phyloP scores from a whole-genome alignment of 768 basidiomycete species.

The Saitozyma podzolica region DNA sequence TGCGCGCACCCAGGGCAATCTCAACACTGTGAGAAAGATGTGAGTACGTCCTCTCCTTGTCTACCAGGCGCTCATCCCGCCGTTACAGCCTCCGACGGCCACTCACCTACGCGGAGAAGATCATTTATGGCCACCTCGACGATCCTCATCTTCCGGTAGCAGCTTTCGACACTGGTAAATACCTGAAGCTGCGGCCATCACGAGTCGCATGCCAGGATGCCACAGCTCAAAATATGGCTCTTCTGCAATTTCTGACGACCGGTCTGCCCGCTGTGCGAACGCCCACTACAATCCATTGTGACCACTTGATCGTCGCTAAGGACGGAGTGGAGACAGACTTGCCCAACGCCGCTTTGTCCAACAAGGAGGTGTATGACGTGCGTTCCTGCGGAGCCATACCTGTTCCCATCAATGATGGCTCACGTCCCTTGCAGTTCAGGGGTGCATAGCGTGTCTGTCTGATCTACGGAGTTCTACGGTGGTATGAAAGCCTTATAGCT shows the following conservation, averaged over 20 bases:
- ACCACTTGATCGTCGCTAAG: slow-evolving; percentile 98
- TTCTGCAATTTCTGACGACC: slow-evolving; percentile 99
- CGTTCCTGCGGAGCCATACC: too few relatives aligned
- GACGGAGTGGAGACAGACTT: slow-evolving; percentile 90
- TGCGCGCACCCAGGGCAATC: slow-evolving; percentile 91
- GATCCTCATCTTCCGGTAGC: slow-evolving; percentile 68
- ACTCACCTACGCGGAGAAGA: slow-evolving; percentile 91
- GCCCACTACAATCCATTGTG: slow-evolving; percentile 97
- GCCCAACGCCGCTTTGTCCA: slow-evolving; percentile 82
- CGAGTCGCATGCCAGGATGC: slow-evolving; percentile 59
- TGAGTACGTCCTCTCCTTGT: slow-evolving; percentile 44
- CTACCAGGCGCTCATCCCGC: too few relatives aligned
- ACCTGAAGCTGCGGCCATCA: slow-evolving; percentile 89
- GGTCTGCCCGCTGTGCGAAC: slow-evolving; percentile 97
- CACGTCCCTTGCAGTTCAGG: slow-evolving; percentile 58
- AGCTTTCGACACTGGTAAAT: slow-evolving; percentile 76
- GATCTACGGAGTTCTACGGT: too few relatives aligned
- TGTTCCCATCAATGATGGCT: too few relatives aligned
- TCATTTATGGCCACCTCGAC: slow-evolving; percentile 96
- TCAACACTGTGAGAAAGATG: slow-evolving; percentile 81
- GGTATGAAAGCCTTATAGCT: too few relatives aligned
- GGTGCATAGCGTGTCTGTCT: too few relatives aligned
- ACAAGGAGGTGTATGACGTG: slow-evolving; percentile 94
- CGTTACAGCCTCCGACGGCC: slow-evolving; percentile 74
- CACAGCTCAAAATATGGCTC: slow-evolving; percentile 86